Evolutionary conservation across 202 grass and related monocot species (phyloP).

Genomic region (Setaria viridis): DNA sequence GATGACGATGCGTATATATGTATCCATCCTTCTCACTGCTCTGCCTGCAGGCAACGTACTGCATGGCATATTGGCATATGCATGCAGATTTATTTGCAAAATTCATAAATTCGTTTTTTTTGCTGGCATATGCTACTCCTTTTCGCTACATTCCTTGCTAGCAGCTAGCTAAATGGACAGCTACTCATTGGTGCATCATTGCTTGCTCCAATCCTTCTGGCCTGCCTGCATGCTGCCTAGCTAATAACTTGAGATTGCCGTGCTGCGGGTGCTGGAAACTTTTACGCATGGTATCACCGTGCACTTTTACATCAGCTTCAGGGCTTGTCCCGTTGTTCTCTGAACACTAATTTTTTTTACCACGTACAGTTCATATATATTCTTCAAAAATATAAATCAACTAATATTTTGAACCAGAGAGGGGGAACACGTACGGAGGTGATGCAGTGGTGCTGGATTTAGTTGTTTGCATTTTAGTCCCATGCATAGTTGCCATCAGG

Average conservation of each 20-base stretch:
- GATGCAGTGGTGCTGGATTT: not conserved
- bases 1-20: conserved; percentile 6
- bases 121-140: not conserved
- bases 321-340: no score
- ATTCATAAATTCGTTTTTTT: not conserved
- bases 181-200: conserved; percentile 49
- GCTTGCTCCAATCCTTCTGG: not conserved
- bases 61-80: not conserved
- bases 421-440: no score
- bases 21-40: not conserved
- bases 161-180: not conserved
- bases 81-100: not conserved
- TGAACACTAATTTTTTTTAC: no score
- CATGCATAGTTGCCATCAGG: no score
- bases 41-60: not conserved
- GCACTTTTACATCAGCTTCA: not conserved
- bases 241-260: not conserved
- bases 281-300: not conserved
- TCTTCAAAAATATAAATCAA: not conserved
- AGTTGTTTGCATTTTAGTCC: not conserved
- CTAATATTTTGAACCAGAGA: not conserved
- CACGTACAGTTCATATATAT: no score
- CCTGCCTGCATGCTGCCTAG: not conserved
- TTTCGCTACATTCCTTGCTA: conserved; percentile 21
- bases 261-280: not conserved